Evolutionary conservation across 345 rosid genomes (phyloP).

Genomic region (Hibiscus tridactylites): DNA sequence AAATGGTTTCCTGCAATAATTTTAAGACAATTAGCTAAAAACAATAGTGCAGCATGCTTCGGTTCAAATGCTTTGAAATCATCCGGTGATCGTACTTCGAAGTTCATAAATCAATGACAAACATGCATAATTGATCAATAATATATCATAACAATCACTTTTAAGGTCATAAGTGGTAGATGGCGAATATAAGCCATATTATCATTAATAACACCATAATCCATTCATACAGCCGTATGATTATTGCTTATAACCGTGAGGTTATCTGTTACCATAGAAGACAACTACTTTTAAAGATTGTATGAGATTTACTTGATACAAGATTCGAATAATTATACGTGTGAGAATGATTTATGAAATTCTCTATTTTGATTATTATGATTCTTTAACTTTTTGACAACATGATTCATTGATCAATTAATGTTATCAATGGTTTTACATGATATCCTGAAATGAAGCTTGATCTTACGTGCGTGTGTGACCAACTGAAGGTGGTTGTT

Average conservation of each 20-base stretch:
- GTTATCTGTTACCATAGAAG: background rate
- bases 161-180: background rate
- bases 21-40: background rate
- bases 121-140: background rate
- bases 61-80: background rate
- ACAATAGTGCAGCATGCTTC: background rate
- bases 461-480: background rate
- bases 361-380: background rate
- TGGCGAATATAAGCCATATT: background rate
- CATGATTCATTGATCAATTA: background rate
- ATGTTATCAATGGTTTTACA: background rate
- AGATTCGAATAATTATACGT: too few species aligned
- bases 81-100: background rate
- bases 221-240: background rate
- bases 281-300: too few species aligned
- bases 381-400: background rate
- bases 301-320: background rate
- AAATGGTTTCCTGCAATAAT: constrained; percentile 36
- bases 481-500: too few species aligned
- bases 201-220: background rate
- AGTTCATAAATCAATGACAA: background rate
- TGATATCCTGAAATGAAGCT: background rate
- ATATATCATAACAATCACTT: background rate
- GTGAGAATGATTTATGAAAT: background rate
- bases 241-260: background rate